Base-by-base conservation (phyloP, 2,329 filamentous ascomycete genomes). In the Didymella sp. region DNA sequence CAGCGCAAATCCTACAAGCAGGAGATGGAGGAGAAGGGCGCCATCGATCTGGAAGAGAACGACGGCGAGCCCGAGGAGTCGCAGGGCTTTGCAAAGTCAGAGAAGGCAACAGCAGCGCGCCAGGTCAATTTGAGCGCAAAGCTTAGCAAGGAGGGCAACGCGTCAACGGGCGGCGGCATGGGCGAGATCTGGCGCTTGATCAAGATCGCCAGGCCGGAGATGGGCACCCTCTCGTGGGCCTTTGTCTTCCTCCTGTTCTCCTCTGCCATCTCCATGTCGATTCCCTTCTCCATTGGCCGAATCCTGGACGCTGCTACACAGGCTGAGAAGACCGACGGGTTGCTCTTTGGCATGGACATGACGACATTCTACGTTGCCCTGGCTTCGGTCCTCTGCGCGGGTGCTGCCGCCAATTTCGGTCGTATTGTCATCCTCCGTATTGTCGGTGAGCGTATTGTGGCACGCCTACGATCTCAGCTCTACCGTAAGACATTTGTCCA, bases 241-340 rank as follows among this genome's bases (percentile, higher is more conserved):
- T 94, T 98, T 73, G 75, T 89, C 52, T 90, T 96, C 72, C 82
- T 99, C 47, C 82, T 99, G 56, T 83, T 97, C 60, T 97, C 94
- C 15, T 98, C 94, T 4, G 85, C 87, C 48, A 92, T 99, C 66
- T 96, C 93, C 55, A 96, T 99, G 90, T 93, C 92, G 2, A 91
- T 99, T 58, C 95, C 95, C 1, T 96, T 97, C 73, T 96, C 93
- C 0, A 96, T 99, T 63, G 95, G 95, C 54, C 94, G 93, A 73
- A 96, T 99, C 60, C 81, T 99, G 74, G 95, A 99, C 77, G 86
- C 95, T 50, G 92, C 94, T 8, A 96, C 92, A 9, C 89, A 92
- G 69, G 83, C 85, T 37, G 80, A 85, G 8, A 81, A 82, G 19
- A 87, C 75, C 24, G 70, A 89, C 49, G 89, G 80, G 31, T 85